Percentiles rank a stretch among this genome's conserved stretches.
Evolutionary conservation across 2,329 filamentous ascomycete genomes (phyloP).

Genomic region (Alternaria ethzedia): DNA sequence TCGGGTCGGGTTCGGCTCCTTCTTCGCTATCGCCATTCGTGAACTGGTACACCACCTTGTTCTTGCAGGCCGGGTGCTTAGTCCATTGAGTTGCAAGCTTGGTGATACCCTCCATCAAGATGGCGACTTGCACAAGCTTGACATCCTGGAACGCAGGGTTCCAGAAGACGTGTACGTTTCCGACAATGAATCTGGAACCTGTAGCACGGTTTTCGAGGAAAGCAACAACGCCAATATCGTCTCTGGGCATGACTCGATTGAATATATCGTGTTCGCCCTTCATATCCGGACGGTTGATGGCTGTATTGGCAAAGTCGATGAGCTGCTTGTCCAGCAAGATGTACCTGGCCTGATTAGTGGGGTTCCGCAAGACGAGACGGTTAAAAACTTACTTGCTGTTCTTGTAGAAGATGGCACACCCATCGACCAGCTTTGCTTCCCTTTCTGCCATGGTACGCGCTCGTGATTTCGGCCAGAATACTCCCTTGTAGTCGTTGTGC

Average conservation of each 20-base stretch:
- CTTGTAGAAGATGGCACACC: slow-evolving; percentile 97
- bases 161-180: slow-evolving; percentile 95
- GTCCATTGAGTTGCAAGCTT: slow-evolving; percentile 87
- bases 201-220: slow-evolving; percentile 93
- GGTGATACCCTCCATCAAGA: slow-evolving; percentile 89
- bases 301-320: slow-evolving; percentile 88
- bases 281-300: slow-evolving; percentile 94
- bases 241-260: slow-evolving; percentile 97
- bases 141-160: slow-evolving; percentile 90
- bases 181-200: slow-evolving; percentile 88
- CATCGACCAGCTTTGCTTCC: slow-evolving; percentile 89
- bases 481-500: slow-evolving; percentile 87
- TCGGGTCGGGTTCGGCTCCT: slow-evolving; percentile 58
- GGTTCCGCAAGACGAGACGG: neutral
- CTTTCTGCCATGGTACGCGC: slow-evolving; percentile 91
- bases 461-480: slow-evolving; percentile 89
- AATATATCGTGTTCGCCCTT: slow-evolving; percentile 98
- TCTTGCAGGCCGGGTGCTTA: slow-evolving; percentile 77
- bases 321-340: slow-evolving; percentile 92
- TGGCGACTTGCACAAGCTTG: slow-evolving; percentile 94
- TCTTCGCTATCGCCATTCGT: slow-evolving; percentile 58
- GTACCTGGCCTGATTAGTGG: slow-evolving; percentile 56
- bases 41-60: slow-evolving; percentile 68
- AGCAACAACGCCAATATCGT: slow-evolving; percentile 91
- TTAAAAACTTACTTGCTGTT: slow-evolving; percentile 69